These are phyloP conservation scores for Pelargonium nanum DNA, from an alignment of 345 rosid species.

Conservation along the genomic window DNA sequence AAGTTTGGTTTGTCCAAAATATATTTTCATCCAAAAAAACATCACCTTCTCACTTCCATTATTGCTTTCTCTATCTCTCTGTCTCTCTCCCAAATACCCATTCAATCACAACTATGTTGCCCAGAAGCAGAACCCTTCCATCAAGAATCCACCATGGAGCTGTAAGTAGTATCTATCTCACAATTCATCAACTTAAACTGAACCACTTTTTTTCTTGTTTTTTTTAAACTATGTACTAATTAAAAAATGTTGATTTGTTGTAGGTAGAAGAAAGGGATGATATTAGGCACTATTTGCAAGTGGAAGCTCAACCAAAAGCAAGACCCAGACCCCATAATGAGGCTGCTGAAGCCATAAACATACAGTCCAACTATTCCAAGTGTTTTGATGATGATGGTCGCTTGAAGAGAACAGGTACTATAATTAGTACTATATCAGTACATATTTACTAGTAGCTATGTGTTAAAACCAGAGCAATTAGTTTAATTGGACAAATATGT, in stretches of 20 bases:
- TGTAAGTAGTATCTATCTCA: slow-evolving; percentile 12
- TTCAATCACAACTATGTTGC: slow-evolving; percentile 23
- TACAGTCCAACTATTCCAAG: slow-evolving; percentile 33
- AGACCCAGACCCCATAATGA: background rate
- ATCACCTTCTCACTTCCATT: background rate
- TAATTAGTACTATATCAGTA: background rate
- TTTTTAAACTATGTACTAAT: background rate
- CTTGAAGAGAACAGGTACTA: slow-evolving; percentile 44
- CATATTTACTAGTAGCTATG: background rate
- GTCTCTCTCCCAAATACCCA: background rate
- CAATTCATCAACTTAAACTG: background rate
- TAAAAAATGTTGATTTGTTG: background rate
- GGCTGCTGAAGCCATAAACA: slow-evolving; percentile 22
- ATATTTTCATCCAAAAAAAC: background rate
- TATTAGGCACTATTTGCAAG: slow-evolving; percentile 37
- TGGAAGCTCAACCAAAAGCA: slow-evolving; percentile 33
- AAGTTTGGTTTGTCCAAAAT: background rate
- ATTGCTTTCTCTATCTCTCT: background rate
- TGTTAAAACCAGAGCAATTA: background rate
- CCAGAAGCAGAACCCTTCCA: slow-evolving; percentile 50
- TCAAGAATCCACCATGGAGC: slow-evolving; percentile 36
- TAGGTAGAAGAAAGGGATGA: slow-evolving; percentile 47
- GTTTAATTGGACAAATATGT: background rate
- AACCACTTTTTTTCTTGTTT: background rate
- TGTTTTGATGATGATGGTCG: slow-evolving; percentile 57